phyloP scores from a whole-genome alignment of 225 moss, liverwort and hornwort genomes.

The Sphagnum tenellum region DNA sequence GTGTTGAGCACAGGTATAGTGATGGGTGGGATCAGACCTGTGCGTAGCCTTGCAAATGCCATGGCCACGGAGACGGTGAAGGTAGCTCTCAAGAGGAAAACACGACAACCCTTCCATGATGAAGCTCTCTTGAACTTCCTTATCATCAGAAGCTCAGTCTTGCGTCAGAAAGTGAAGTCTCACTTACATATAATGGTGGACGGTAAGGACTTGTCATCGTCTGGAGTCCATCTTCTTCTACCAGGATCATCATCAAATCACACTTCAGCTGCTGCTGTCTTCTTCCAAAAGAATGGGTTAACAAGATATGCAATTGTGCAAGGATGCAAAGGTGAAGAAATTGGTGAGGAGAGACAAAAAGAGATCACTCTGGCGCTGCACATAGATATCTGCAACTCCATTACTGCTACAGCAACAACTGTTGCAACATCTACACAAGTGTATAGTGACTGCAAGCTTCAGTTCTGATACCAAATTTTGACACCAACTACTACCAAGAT shows the following conservation, averaged over 20 bases:
- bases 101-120: conserved; percentile 10
- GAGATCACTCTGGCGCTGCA: conserved; percentile 10
- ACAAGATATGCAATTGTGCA: conserved; percentile 26
- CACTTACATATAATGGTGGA: conserved; percentile 17
- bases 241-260: background rate
- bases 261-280: background rate
- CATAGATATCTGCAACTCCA: conserved; percentile 17
- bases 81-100: conserved; percentile 30
- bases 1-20: conserved; percentile 28
- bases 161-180: conserved; percentile 34
- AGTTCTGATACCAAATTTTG: too few species aligned
- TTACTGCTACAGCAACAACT: too few species aligned
- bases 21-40: conserved; percentile 26
- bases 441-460: too few species aligned
- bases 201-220: background rate
- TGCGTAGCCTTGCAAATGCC: conserved; percentile 32
- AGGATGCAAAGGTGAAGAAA: conserved; percentile 9
- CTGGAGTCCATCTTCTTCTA: conserved; percentile 14
- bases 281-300: conserved; percentile 6
- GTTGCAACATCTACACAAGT: too few species aligned
- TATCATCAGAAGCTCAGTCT: conserved; percentile 28
- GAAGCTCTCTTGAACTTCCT: conserved; percentile 25
- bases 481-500: too few species aligned
- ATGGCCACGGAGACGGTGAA: conserved; percentile 51
- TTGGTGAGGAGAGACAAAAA: conserved; percentile 6